phyloP scores from a whole-genome alignment of 139 green algal species.

The Marvania coccoides region DNA sequence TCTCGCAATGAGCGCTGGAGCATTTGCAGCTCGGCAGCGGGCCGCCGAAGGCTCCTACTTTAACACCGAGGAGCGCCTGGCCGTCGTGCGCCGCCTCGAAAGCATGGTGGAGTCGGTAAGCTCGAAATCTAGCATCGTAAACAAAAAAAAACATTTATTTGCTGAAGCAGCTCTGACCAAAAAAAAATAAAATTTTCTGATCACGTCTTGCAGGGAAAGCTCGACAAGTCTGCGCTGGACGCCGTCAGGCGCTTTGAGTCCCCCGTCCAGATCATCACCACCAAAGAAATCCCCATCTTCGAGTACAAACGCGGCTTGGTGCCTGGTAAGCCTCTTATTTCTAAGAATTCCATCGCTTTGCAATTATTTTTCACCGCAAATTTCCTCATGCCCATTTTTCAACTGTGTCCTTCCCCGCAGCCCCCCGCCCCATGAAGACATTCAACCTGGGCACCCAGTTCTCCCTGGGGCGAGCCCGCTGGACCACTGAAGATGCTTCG shows the following conservation, averaged over 20 bases:
- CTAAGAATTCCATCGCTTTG: too few species aligned
- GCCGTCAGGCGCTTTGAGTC: not conserved
- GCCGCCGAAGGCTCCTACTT: constrained; percentile 13
- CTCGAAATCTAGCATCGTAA: not conserved
- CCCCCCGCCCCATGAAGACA: not conserved
- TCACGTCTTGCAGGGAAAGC: constrained; percentile 8
- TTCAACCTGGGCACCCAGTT: not conserved
- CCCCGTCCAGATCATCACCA: not conserved
- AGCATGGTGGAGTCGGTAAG: constrained; percentile 10
- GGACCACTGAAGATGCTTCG: constrained; percentile 13
- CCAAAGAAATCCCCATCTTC: constrained; percentile 4
- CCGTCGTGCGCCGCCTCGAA: constrained; percentile 10
- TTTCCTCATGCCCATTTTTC: too few species aligned
- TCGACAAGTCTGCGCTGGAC: constrained; percentile 1
- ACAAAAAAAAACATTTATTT: too few species aligned
- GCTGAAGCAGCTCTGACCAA: not conserved
- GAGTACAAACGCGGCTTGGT: not conserved
- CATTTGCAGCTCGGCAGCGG: constrained; percentile 6
- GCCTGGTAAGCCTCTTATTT: too few species aligned
- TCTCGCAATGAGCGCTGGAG: constrained; percentile 1
- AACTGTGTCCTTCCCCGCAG: not conserved
- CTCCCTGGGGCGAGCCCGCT: constrained; percentile 14
- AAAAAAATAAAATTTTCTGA: not conserved
- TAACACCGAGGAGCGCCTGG: constrained; percentile 11
- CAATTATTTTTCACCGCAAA: too few species aligned